Evolutionary conservation across 768 basidiomycete species (phyloP).

Genomic region (Kwoniella bestiolae): DNA sequence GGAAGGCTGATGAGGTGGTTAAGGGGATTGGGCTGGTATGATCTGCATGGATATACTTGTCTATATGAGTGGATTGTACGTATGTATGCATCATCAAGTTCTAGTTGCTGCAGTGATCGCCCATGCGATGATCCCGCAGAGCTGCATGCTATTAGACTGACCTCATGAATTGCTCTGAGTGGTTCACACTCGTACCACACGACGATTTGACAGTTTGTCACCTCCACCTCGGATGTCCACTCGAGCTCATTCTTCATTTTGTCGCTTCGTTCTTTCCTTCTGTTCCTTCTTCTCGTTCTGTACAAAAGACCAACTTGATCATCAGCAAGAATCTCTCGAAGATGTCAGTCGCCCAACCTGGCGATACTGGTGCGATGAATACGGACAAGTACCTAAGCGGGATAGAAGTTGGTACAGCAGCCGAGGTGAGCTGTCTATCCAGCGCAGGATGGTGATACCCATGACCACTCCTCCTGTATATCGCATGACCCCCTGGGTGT

Average conservation of each 20-base stretch:
- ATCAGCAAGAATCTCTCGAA: not conserved
- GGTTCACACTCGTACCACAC: too few relatives aligned
- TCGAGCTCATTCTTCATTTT: not conserved
- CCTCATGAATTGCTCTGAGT: too few relatives aligned
- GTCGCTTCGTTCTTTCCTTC: not conserved
- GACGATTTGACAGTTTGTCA: not conserved
- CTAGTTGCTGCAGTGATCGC: too few relatives aligned
- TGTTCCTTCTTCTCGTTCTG: not conserved
- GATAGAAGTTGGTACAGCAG: constrained; percentile 36
- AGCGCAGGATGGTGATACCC: too few relatives aligned
- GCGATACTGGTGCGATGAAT: not conserved
- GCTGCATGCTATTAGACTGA: too few relatives aligned
- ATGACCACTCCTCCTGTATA: not conserved
- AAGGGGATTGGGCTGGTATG: constrained; percentile 46
- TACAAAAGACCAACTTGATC: too few relatives aligned
- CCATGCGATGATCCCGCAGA: too few relatives aligned
- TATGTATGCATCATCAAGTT: not conserved
- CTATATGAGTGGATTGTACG: not conserved
- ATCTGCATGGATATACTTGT: not conserved
- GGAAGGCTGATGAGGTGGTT: constrained; percentile 49
- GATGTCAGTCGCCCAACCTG: not conserved
- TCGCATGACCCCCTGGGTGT: too few relatives aligned
- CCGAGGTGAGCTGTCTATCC: constrained; percentile 28
- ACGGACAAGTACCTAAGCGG: constrained; percentile 34
- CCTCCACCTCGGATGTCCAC: constrained; percentile 20